A percentile compares a stretch with the other conserved stretches of the same genome.
Evolutionary conservation across 2,329 filamentous ascomycete genomes (phyloP).

Genomic region (Tolypocladium paradoxum): DNA sequence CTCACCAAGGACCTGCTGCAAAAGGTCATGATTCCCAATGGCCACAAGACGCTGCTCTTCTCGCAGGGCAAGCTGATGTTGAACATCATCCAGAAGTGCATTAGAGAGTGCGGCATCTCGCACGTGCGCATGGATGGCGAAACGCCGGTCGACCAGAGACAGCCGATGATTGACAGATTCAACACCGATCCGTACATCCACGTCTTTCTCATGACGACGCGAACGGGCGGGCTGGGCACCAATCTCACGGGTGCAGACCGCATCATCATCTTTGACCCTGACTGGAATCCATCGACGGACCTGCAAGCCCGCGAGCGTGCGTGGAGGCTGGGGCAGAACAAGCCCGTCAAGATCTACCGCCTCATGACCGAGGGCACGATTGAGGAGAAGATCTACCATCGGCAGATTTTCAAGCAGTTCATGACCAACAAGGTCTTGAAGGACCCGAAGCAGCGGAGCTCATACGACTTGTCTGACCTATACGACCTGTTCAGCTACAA

Average conservation of each 20-base stretch:
- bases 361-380: slow-evolving; percentile 98
- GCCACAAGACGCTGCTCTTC: slow-evolving; percentile 89
- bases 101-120: slow-evolving; percentile 58
- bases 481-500: slow-evolving; percentile 76
- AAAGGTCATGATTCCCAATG: slow-evolving; percentile 72
- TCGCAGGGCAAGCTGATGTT: slow-evolving; percentile 93
- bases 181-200: slow-evolving; percentile 71
- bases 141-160: slow-evolving; percentile 80
- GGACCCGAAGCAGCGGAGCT: slow-evolving; percentile 86
- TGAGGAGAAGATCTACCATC: slow-evolving; percentile 98
- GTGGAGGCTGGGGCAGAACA: slow-evolving; percentile 91
- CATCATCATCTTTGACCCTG: slow-evolving; percentile 96
- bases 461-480: slow-evolving; percentile 79
- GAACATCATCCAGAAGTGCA: slow-evolving; percentile 79
- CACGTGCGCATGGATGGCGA: slow-evolving; percentile 90
- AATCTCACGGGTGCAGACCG: slow-evolving; percentile 92
- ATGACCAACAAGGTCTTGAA: slow-evolving; percentile 92
- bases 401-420: slow-evolving; percentile 98
- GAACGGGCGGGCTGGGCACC: slow-evolving; percentile 85
- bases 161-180: slow-evolving; percentile 84
- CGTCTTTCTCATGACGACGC: slow-evolving; percentile 88
- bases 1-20: slow-evolving; percentile 80
- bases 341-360: slow-evolving; percentile 89
- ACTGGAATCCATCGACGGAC: slow-evolving; percentile 98
- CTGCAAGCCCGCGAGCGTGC: slow-evolving; percentile 90